A percentile compares a stretch with the other conserved stretches of the same genome.
Evolutionary conservation across 2,329 filamentous ascomycete species (phyloP).

Genomic region (Ophiostoma triangulosporum): DNA sequence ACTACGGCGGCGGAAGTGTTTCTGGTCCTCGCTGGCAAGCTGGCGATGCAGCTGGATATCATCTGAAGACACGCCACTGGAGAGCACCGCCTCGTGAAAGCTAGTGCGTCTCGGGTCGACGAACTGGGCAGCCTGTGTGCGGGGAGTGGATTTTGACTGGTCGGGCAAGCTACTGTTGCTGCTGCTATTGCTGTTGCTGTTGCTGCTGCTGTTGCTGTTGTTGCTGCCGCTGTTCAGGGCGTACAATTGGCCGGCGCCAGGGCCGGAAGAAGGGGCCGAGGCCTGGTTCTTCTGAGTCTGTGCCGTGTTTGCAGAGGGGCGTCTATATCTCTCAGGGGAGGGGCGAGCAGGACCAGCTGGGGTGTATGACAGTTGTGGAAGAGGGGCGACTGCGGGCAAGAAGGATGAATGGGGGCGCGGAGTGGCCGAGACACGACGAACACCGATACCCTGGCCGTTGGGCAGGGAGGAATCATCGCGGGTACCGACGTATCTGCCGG

Average conservation of each 20-base stretch:
- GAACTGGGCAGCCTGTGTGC: constrained; percentile 19
- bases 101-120: constrained; percentile 35
- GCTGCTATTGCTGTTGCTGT: neutral
- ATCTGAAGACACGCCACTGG: constrained; percentile 43
- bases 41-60: constrained; percentile 52
- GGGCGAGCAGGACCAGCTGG: constrained; percentile 50
- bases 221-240: constrained; percentile 26
- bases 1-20: constrained; percentile 70
- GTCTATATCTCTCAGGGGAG: constrained; percentile 73
- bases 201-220: constrained; percentile 19
- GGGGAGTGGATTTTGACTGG: constrained; percentile 20
- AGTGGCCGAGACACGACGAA: constrained; percentile 25
- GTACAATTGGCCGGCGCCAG: constrained; percentile 36
- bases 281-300: constrained; percentile 9
- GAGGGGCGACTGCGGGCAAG: constrained; percentile 26
- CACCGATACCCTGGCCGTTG: constrained; percentile 17
- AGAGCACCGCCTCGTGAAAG: constrained; percentile 29
- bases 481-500: constrained; percentile 25
- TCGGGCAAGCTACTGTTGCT: constrained; percentile 23
- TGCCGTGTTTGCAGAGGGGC: constrained; percentile 38
- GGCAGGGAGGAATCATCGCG: constrained; percentile 40
- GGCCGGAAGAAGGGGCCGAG: constrained; percentile 32
- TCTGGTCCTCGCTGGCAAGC: constrained; percentile 50
- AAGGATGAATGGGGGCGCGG: constrained; percentile 31
- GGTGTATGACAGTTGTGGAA: constrained; percentile 41